Percentiles rank a stretch among this genome's conserved stretches.
Conservation (phyloP, 805 yeast species). For the Torulaspora maleeae region DNA sequence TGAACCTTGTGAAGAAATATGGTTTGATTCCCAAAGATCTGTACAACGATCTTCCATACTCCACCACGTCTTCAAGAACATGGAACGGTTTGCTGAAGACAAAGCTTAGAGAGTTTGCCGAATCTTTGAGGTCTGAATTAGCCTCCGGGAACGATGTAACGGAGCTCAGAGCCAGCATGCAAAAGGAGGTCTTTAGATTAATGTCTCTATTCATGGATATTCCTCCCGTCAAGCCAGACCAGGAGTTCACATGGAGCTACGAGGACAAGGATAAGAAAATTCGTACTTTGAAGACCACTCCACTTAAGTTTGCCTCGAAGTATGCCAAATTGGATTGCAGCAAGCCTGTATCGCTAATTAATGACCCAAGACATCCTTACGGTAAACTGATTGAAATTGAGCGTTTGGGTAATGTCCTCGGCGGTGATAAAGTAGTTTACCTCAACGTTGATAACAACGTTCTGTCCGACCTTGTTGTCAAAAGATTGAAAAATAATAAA, state of each 20-base stretch:
- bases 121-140: conserved; percentile 49
- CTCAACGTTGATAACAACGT: conserved; percentile 59
- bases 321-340: conserved; percentile 50
- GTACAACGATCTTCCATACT: conserved; percentile 63
- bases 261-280: conserved; percentile 61
- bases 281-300: conserved; percentile 51
- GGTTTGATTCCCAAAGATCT: conserved; percentile 72
- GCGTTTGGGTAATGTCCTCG: conserved; percentile 66
- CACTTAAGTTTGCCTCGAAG: conserved; percentile 56
- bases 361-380: conserved; percentile 77
- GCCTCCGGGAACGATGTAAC: conserved; percentile 41
- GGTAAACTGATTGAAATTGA: conserved; percentile 64
- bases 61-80: conserved; percentile 46
- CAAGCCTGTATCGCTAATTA: conserved; percentile 59
- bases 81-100: conserved; percentile 62
- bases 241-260: conserved; percentile 69
- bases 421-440: conserved; percentile 66
- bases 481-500: conserved; percentile 65
- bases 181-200: conserved; percentile 59
- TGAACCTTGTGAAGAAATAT: conserved; percentile 70
- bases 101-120: conserved; percentile 74
- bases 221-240: conserved; percentile 68
- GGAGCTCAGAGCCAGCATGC: conserved; percentile 44
- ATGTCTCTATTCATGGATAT: conserved; percentile 67
- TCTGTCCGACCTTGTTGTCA: conserved; percentile 57